Evolutionary conservation across 495 filamentous ascomycete genomes (phyloP), one percentile per base, ranked within the genome.

Genomic region (Rostrohypoxylon terebratum): DNA sequence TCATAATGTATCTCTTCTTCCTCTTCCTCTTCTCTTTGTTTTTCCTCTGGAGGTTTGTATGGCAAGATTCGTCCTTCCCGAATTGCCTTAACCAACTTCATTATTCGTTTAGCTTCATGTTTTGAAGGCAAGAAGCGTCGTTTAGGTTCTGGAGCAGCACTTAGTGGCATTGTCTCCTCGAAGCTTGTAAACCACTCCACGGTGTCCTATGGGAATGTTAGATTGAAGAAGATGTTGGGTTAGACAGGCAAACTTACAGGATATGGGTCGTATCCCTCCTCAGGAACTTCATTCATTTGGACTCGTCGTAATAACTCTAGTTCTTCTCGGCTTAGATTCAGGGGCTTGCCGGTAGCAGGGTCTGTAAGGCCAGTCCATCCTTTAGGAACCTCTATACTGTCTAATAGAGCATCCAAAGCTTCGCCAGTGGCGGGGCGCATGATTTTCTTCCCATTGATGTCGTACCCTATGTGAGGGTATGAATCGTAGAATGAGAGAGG

Each of bases 361-460:
- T 99, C 96, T 3, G 94, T 97, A 18, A 98, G 86, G 59, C 96
- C 96, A 60, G 96, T 99, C 94, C 94, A 99, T 60, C 96, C 96
- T 86, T 97, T 93, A 28, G 96, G 96, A n/a, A 99, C 84, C 72
- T 99, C 96, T 71, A 99, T 98, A 79, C 92, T 97, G 74, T 98
- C 94, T 31, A 99, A 86, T 47, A 99, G 85, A 5, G 93, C 93
- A 87, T 99, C 96, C 33, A 99, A 83, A 42, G 96, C 96, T 77
- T 96, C 91, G 36, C 96, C 96, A 77, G 93, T 94, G 33, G 96
- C 96, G 2, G 96, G 96, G 51, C 96, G 92, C 89, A 96, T 90
- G 63, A 99, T 96, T 80, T 93, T 97, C 85, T 94, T 97, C 79
- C 96, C 96, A 82, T 99, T 97, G 81, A 99, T 97, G 77, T 98